Evolutionary conservation across 371 early-diverging fungal species (phyloP), one percentile per base, ranked within the genome.

Genomic region (Haplosporangium sp.): DNA sequence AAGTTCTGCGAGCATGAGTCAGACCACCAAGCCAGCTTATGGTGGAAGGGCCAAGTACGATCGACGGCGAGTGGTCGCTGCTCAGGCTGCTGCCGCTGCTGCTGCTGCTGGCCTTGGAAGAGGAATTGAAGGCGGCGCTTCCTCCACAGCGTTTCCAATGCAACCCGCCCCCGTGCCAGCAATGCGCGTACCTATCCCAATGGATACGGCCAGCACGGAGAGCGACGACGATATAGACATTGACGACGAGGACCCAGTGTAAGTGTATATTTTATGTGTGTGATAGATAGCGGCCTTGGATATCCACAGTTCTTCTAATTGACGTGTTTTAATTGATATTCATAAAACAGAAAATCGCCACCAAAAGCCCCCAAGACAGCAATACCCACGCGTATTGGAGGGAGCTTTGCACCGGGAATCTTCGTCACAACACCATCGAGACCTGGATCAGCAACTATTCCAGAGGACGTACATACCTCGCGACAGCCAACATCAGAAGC

Each of bases 141-240:
- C 59, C 11, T 67, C 83, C 16, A 55, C 54, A 50, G 70, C 40
- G 52, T 43, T 67, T 62, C 63, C 69, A 41, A 29, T 70, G 64
- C 64, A 83, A 62, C 72, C 58, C 53, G 63, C 79, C 50, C 62
- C 71, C 6, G 62, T 41, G 7, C 70, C 72, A 2, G 57, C 62
- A 45, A 43, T 70, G 36, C 53, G 80, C 37, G 66, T 69, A 13
- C 73, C 72, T 21, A 37, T 77, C 21, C 64, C 69, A 12, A 67
- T 65, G 63, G 71, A 67, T 5, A 52, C 40, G 1, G 72, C 66
- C 14, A 72, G 69, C 29, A 62, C 70, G 66, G 87, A 86, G 52
- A 86, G 86, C 56, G 88, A 89, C 67, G 86, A 86, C 54, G 89
- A 84, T 40, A 85, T 86, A 37, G 87, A 87, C 54, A 62, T 86